Conservation (phyloP, 116 monocot species). For the Trichopus zeylanicus region DNA sequence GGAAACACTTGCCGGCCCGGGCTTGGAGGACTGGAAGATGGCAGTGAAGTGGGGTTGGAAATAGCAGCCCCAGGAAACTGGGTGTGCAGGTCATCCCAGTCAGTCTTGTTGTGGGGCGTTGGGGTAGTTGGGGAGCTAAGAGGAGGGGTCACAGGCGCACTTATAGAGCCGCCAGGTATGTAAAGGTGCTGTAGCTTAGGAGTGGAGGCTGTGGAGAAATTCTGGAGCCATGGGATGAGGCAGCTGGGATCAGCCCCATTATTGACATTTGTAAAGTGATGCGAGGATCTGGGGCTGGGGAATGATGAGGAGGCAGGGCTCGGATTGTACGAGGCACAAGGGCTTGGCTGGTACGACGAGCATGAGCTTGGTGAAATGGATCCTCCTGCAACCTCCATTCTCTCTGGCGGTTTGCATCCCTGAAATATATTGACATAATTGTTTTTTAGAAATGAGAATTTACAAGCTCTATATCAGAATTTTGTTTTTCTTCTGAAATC, state of each 20-base stretch:
- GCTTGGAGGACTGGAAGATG: constrained; percentile 52
- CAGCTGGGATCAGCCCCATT: constrained; percentile 38
- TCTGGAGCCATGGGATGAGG: constrained; percentile 82
- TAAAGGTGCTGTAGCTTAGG: constrained; percentile 22
- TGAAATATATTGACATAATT: constrained; percentile 9
- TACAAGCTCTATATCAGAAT: neutral
- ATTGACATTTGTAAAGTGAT: constrained; percentile 34
- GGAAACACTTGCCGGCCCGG: constrained; percentile 22
- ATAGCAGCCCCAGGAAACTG: constrained; percentile 31
- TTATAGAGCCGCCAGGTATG: constrained; percentile 45
- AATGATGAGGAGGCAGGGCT: constrained; percentile 77
- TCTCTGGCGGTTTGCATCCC: constrained; percentile 55
- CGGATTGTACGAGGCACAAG: constrained; percentile 43
- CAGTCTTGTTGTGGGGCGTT: constrained; percentile 38
- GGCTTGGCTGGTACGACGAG: constrained; percentile 59
- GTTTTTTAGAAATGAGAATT: neutral
- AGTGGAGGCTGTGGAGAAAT: constrained; percentile 43
- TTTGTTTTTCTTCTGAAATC: neutral
- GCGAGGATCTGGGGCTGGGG: constrained; percentile 64
- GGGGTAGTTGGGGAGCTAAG: constrained; percentile 60
- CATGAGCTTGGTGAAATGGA: constrained; percentile 50
- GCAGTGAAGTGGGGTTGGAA: constrained; percentile 15
- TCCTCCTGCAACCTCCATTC: constrained; percentile 29
- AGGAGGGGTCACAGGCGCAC: constrained; percentile 74
- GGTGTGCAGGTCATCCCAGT: constrained; percentile 32